These are phyloP conservation scores for Daldinia eschscholtzii DNA, from an alignment of 2,329 filamentous ascomycete genomes.

Conservation along the genomic window DNA sequence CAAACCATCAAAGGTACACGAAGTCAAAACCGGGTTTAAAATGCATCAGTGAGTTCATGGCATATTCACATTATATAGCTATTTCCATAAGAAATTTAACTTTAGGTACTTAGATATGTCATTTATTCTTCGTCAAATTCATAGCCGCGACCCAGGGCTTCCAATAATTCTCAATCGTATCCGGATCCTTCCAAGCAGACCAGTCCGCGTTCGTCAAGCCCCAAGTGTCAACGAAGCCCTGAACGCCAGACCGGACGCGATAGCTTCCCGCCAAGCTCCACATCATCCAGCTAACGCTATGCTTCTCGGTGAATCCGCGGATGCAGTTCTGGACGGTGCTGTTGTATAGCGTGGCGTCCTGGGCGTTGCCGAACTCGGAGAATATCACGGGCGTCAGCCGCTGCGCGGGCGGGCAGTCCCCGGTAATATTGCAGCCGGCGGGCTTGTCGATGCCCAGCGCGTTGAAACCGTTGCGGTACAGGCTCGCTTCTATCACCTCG, in stretches of 20 bases:
- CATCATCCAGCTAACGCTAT: constrained; percentile 63
- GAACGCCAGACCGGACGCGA: constrained; percentile 59
- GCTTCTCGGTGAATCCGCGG: constrained; percentile 58
- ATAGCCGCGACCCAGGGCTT: constrained; percentile 63
- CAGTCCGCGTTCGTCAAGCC: constrained; percentile 62
- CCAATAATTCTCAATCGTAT: constrained; percentile 62
- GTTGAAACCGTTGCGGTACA: constrained; percentile 66
- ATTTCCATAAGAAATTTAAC: not conserved
- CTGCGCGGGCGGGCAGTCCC: constrained; percentile 52
- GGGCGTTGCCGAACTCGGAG: constrained; percentile 61
- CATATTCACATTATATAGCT: not conserved
- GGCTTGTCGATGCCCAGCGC: constrained; percentile 58
- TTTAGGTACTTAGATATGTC: not conserved
- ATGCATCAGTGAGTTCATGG: no score
- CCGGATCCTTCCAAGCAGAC: constrained; percentile 60
- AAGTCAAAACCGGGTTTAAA: no score
- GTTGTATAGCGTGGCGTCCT: constrained; percentile 58
- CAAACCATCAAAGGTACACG: no score
- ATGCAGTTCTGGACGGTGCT: constrained; percentile 62
- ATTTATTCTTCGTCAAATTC: constrained; percentile 49
- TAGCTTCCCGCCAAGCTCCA: constrained; percentile 64
- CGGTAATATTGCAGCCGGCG: constrained; percentile 55
- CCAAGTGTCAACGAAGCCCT: constrained; percentile 63
- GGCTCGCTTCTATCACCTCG: constrained; percentile 60
- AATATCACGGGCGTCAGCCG: constrained; percentile 62